Base-by-base conservation (phyloP, 345 rosid species). In the Leavenworthia alabamica region DNA sequence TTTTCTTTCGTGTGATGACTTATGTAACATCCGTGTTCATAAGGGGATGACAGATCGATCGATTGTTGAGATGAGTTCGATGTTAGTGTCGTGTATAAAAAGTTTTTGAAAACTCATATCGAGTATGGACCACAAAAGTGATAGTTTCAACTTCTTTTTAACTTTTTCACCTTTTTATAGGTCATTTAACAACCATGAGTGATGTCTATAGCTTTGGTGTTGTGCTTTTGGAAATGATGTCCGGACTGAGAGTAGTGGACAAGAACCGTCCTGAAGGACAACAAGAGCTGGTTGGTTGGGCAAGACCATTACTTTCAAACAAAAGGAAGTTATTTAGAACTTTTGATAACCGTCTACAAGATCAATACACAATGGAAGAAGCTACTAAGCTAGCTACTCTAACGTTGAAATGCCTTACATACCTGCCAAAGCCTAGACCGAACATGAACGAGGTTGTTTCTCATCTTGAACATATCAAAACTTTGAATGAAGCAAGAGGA, bases 141-240 rank as follows among this genome's bases (percentile, higher is more conserved):
- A n/a, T n/a, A n/a, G 45, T 8, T 41, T 39, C n/a, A n/a, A 6
- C 53, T 57, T 40, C 28, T 22, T 47, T 32, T n/a, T 41, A 3
- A 27, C 63, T 41, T 61, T 42, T 60, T 20, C 56, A 47, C 37
- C 12, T 41, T 55, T 37, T 31, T 45, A n/a, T 60, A 93, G 99
- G 99, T 32, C 99, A 94, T 74, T 70, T 94, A 70, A 83, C 89
- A 55, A 62, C 86, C 16, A 86, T 64, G 82, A 90, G 96, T 43
- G 97, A 90, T 60, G 95, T 94, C 43, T 94, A 86, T 63, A 88
- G 99, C 82, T 94, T 79, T 0, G 99, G 99, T 59, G 96, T 90
- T 36, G 92, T 94, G 63, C 76, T 94, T 67, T 80, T 94, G 54
- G 99, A 94, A 72, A 76, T 94, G 85, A 54, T 94, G 39, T 86